Conservation (phyloP, 2,329 filamentous ascomycete species). For the Thielaviopsis punctulata region DNA sequence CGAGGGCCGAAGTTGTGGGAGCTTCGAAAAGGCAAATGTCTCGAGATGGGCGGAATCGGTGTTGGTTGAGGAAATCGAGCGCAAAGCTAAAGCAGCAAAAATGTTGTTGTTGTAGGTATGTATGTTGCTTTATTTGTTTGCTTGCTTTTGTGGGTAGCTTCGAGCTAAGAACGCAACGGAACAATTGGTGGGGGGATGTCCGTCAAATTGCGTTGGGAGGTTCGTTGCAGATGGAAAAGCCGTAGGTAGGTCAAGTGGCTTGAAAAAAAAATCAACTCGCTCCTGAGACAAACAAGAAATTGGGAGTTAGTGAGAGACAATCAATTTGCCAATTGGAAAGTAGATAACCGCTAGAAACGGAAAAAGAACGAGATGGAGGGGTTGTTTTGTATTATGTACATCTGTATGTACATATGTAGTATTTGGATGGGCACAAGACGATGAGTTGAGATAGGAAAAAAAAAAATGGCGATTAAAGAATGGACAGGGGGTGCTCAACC, state of each 20-base stretch:
- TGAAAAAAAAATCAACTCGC: not conserved
- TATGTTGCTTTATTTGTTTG: not conserved
- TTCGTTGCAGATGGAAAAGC: not conserved
- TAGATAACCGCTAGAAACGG: not conserved
- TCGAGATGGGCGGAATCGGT: not conserved
- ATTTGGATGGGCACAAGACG: not conserved
- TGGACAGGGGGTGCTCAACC: not conserved
- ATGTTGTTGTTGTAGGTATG: no score
- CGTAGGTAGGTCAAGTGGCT: not conserved
- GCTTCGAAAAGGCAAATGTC: conserved; percentile 6
- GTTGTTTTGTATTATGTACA: not conserved
- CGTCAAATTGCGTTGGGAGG: conserved; percentile 6
- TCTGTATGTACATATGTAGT: no score
- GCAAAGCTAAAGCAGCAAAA: not conserved
- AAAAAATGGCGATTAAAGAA: not conserved
- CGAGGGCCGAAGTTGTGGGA: conserved; percentile 9
- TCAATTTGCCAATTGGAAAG: not conserved
- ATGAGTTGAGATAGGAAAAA: not conserved
- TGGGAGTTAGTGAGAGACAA: not conserved
- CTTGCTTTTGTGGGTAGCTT: not conserved
- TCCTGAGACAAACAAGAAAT: not conserved
- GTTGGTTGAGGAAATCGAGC: conserved; percentile 7
- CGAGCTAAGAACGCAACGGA: conserved; percentile 9
- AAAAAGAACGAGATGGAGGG: not conserved
- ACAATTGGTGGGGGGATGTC: conserved; percentile 10